Evolutionary conservation across 169 alveolate genomes (phyloP).

Genomic region (Cryptosporidium bovis): DNA sequence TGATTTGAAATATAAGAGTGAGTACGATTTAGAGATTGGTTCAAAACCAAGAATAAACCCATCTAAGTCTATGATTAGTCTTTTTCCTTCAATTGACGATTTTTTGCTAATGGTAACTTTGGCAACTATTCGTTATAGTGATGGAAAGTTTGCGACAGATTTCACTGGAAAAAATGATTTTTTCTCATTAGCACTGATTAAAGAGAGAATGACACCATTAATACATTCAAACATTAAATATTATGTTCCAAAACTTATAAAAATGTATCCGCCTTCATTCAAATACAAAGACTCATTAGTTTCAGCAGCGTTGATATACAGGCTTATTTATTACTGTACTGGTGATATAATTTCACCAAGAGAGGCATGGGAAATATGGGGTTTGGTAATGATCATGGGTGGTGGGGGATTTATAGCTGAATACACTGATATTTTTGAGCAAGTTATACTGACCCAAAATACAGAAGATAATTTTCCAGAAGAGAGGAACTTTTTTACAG

Average conservation of each 20-base stretch:
- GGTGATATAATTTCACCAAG: conserved; percentile 21
- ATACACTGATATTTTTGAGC: background rate
- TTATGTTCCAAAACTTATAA: conserved; percentile 29
- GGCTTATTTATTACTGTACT: conserved; percentile 50
- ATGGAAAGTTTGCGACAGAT: conserved; percentile 66
- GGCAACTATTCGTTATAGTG: conserved; percentile 9
- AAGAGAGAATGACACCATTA: conserved; percentile 44
- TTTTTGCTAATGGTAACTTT: conserved; percentile 11
- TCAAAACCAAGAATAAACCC: conserved; percentile 24
- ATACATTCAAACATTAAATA: conserved; percentile 36
- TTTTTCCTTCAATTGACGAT: conserved; percentile 37
- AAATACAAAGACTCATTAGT: conserved; percentile 3
- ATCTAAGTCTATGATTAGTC: background rate
- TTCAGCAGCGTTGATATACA: conserved; percentile 51
- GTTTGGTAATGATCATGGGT: conserved; percentile 10
- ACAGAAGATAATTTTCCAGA: conserved; percentile 44
- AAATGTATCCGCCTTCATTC: conserved; percentile 51
- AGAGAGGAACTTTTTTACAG: conserved; percentile 57
- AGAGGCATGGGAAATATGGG: conserved; percentile 73
- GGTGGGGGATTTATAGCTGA: conserved; percentile 58
- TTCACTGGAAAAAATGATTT: conserved; percentile 29
- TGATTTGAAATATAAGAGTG: conserved; percentile 1
- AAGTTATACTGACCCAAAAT: conserved; percentile 31
- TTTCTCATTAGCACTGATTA: background rate
- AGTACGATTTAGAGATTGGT: conserved; percentile 15